phyloP scores from a whole-genome alignment of 805 yeast species.

The Saturnispora serradocipensis region DNA sequence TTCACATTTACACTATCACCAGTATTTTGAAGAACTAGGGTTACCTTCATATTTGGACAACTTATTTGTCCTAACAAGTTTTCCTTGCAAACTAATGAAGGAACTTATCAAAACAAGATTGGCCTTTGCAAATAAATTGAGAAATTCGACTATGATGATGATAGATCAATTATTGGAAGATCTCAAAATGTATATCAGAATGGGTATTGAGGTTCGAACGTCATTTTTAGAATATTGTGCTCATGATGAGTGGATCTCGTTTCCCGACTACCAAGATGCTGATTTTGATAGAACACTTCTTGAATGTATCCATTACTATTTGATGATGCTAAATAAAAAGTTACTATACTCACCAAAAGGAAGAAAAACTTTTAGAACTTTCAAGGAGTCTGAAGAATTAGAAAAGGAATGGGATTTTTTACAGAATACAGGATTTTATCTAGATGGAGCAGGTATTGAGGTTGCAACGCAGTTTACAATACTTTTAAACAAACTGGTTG shows the following conservation, averaged over 20 bases:
- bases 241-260: conserved; percentile 56
- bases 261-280: conserved; percentile 53
- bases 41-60: conserved; percentile 64
- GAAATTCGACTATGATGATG: conserved; percentile 88
- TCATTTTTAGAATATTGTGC: conserved; percentile 56
- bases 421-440: conserved; percentile 63
- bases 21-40: conserved; percentile 55
- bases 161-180: conserved; percentile 90
- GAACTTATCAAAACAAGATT: conserved; percentile 71
- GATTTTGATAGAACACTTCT: conserved; percentile 56
- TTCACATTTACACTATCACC: conserved; percentile 55
- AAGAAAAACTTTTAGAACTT: conserved; percentile 60
- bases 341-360: conserved; percentile 57
- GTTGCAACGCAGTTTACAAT: conserved; percentile 34
- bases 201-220: conserved; percentile 67
- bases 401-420: conserved; percentile 76
- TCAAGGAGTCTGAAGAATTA: conserved; percentile 85
- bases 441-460: conserved; percentile 75
- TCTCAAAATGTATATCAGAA: conserved; percentile 63
- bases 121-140: conserved; percentile 65
- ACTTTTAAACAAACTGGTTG: conserved; percentile 57
- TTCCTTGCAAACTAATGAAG: conserved; percentile 72
- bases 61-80: conserved; percentile 54
- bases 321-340: conserved; percentile 65
- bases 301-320: conserved; percentile 63